Base-by-base conservation (phyloP, 768 basidiomycete species). In the Termitomyces heimii region DNA sequence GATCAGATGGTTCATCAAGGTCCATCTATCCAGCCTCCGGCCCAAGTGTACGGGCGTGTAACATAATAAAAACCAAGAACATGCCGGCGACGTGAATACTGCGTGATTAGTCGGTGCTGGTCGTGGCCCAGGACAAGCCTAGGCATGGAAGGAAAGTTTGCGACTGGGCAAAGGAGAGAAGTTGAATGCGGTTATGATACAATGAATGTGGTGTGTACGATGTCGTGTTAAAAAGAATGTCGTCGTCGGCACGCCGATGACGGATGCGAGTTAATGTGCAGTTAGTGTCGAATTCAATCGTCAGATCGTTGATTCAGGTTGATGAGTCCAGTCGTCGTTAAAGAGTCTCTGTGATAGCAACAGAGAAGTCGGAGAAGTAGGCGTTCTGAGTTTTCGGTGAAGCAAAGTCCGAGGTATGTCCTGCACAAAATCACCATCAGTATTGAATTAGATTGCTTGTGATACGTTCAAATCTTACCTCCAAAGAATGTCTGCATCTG, bases 401-500 rank as follows among this genome's bases (percentile, higher is more conserved):
- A 18, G 83, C 86, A 73, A 74, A 89, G 24, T 72, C 68, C 0
- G 68, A 40, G 12, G 70, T 68, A 35, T 75, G 74, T 56, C 86
- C 82, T 79, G 65, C 42, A 58, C 64, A 45, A 3, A 52, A 29
- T 51, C 4, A 53, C 4, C 14, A 40, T 40, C 4, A 40, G n/a
- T 20, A 40, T 40, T 40, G 8, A n/a, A 40, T 14, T 10, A 8
- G 9, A n/a, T 18, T 7, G n/a, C 45, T 6, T 35, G 28, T 13
- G 1, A 42, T 12, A n/a, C 5, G 7, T 35, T 16, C 5, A 35
- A 24, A 20, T 70, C 74, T 59, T 65, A 80, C 83, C 85, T 48
- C 87, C 87, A 62, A 91, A 89, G 80, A 89, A 89, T n/a, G 87
- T 86, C 72, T 89, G 84, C 77, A 85, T 80, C 68, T 83, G 82